These are phyloP conservation scores for Geotrichum candidum DNA, from an alignment of 1,139 yeast genomes.

Conservation along the genomic window DNA sequence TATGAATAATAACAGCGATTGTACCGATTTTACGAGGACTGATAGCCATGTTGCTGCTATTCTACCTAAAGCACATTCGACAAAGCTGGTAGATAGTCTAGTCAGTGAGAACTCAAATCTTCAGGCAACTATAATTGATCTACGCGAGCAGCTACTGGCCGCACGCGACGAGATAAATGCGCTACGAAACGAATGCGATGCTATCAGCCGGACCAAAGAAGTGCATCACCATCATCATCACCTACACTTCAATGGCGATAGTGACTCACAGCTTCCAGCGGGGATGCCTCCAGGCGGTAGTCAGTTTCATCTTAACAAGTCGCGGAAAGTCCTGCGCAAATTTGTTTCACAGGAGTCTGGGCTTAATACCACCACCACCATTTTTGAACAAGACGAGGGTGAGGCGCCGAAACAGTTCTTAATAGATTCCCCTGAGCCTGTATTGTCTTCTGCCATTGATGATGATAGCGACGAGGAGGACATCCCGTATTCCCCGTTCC, in stretches of 20 bases:
- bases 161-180: constrained; percentile 7
- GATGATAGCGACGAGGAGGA: constrained; percentile 1
- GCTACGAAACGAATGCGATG: constrained; percentile 1
- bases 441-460: not conserved
- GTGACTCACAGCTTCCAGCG: not conserved
- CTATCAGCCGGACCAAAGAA: constrained; percentile 2
- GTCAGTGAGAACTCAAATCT: constrained; percentile 15
- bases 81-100: not conserved
- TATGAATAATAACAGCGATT: not conserved
- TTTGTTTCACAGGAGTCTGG: constrained; percentile 13
- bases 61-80: not conserved
- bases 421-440: not conserved
- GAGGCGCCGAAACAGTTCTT: not conserved
- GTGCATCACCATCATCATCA: constrained; percentile 15
- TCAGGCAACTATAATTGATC: constrained; percentile 13
- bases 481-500: not conserved
- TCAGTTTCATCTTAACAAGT: not conserved
- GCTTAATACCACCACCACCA: constrained; percentile 3
- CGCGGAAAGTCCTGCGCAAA: constrained; percentile 1
- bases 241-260: constrained; percentile 4
- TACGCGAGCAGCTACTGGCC: constrained; percentile 14
- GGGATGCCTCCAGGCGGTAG: not conserved
- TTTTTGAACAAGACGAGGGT: not conserved
- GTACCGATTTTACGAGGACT: not conserved
- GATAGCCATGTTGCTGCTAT: not conserved